Evolutionary conservation across 129 eudicot species (phyloP), one percentile per base, ranked within the genome.

Genomic region (Flaveria linearis): DNA sequence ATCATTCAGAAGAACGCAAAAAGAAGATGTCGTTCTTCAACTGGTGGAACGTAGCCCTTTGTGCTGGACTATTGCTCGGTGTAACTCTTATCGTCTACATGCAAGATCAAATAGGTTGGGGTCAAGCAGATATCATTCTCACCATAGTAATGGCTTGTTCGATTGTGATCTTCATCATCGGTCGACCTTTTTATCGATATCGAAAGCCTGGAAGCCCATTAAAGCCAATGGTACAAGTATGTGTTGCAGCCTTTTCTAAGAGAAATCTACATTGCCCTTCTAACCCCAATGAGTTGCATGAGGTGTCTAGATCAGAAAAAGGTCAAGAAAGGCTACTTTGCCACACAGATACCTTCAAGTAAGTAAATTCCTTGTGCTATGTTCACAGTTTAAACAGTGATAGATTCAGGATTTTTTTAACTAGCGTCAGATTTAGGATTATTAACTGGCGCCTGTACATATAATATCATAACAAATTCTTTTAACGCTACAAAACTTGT

Each of bases 1-100:
- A 88, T 67, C 84, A 93, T 75, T 76, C 91, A 0, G 77, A 64
- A 23, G 98, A 93, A 78, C 81, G 92, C 72, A 90, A 55, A 67
- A 70, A 90, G 41, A 93, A 90, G 76, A 80, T 87, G 92, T 88
- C 96, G 1, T 93, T 86, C 73, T 93, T 93, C 85, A 93, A 93
- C 45, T 90, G 92, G 95, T 93, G 95, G 96, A 88, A 77, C 50
- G 79, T 72, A 20, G 89, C 81, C 23, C 96, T 90, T 61, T 90
- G 98, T 30, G 16, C 75, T 61, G 98, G 96, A 57, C 52, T 88
- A 0, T 73, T 93, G 68, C 81, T 88, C 15, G 96, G 92, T 68
- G 98, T 90, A 43, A 93, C 96, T 5, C 28, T 90, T 39, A 86
- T 88, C 39, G 96, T 93, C 13, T 93, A 86, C 68, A 66, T 85